These are phyloP conservation scores for Penicillium coffeae DNA, from an alignment of 495 filamentous ascomycete species.

Conservation along the genomic window DNA sequence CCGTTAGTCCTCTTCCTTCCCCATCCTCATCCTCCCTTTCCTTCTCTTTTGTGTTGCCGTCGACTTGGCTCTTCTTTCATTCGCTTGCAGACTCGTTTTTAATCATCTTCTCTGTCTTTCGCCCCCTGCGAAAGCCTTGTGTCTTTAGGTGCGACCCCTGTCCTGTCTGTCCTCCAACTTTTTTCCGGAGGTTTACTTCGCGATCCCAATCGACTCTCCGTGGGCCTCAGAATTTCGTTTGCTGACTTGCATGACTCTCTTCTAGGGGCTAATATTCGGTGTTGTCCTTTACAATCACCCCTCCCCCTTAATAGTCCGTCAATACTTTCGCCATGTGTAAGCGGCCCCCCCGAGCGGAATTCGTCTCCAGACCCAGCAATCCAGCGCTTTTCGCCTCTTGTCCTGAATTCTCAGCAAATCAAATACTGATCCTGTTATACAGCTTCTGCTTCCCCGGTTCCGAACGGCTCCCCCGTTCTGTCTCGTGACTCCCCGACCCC, in stretches of 20 bases:
- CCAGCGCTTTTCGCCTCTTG: neutral
- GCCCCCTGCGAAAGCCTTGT: constrained; percentile 5
- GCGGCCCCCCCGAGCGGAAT: constrained; percentile 12
- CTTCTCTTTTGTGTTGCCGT: constrained; percentile 27
- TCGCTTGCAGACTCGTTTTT: constrained; percentile 23
- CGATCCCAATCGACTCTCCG: neutral
- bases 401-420: constrained; percentile 10
- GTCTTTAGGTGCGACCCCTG: neutral
- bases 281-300: constrained; percentile 1
- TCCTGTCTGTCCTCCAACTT: neutral
- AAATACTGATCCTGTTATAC: constrained; percentile 28
- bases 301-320: constrained; percentile 7
- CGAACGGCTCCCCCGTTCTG: constrained; percentile 37
- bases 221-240: neutral
- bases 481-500: constrained; percentile 33
- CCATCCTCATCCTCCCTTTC: constrained; percentile 22
- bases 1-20: constrained; percentile 21
- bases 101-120: constrained; percentile 14
- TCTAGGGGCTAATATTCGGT: constrained; percentile 30
- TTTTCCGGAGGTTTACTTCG: neutral
- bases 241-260: constrained; percentile 3
- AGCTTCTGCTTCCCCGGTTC: constrained; percentile 34
- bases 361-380: neutral
- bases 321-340: constrained; percentile 43
- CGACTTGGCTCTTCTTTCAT: constrained; percentile 13